Base-by-base conservation (phyloP, 2,329 filamentous ascomycete genomes). In the Fusarium falciforme region DNA sequence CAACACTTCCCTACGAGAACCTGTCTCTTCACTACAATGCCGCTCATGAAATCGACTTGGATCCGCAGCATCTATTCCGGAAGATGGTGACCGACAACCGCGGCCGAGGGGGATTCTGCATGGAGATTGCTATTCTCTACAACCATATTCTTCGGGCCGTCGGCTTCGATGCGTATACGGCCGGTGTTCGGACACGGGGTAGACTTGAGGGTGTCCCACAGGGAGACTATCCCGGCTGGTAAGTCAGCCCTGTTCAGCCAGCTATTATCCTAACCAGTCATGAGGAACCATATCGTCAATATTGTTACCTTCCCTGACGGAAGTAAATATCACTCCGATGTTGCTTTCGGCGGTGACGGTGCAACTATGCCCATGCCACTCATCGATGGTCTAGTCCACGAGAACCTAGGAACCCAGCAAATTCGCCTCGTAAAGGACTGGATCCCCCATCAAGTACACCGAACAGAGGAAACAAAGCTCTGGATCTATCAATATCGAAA, bases 401-500 rank as follows among this genome's bases (percentile, higher is more conserved):
- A 80, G 62, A 89, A 90, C 76, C 82, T 91, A 3, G 88, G 87
- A 11, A 83, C 86, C 2, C 87, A 90, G 67, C 83, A 91, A 72
- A 85, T 90, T 69, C 87, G 90, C 1, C 82, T 92, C 6, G 77
- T 88, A 14, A 82, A 83, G 52, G 85, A 86, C 33, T 83, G 81
- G 69, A 86, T 89, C 14, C 84, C 87, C 5, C 80, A 83, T 12
- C 83, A 87, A 66, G 80, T 84, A 25, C 75, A 73, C 40, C 55
- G 59, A 27, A 57, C 73, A 25, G 71, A 76, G 20, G 82, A 85
- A 25, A 82, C 84, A 42, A 87, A 87, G 66, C 80, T 89, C 33
- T 93, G 91, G 91, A 86, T 93, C 63, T 92, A 91, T 75, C 87
- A 93, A 80, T 88, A 89, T 70, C 85, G 88, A 10, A 86, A 89